Percentiles rank a stretch among this genome's conserved stretches.
phyloP scores from a whole-genome alignment of 2,329 filamentous ascomycete species.

The Stemphylium beticola region DNA sequence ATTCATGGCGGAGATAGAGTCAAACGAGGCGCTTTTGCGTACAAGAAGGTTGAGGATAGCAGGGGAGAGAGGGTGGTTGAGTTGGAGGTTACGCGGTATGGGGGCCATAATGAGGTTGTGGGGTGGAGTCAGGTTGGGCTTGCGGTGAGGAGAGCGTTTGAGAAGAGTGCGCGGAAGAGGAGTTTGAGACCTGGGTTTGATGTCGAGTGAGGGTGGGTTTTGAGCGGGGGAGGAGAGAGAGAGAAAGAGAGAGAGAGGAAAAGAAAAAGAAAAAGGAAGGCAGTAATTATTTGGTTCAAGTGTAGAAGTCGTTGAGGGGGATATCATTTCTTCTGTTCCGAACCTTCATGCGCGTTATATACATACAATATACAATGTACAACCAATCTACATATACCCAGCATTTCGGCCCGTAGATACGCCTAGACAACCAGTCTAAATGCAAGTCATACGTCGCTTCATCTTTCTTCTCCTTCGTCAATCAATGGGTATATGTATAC shows the following conservation, averaged over 20 bases:
- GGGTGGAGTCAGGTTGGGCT: slow-evolving; percentile 68
- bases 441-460: slow-evolving; percentile 19
- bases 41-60: slow-evolving; percentile 39
- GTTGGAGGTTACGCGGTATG: slow-evolving; percentile 53
- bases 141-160: slow-evolving; percentile 71
- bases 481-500: not conserved
- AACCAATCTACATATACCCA: slow-evolving; percentile 20
- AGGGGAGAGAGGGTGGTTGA: slow-evolving; percentile 42
- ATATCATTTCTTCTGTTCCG: slow-evolving; percentile 19
- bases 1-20: slow-evolving; percentile 42
- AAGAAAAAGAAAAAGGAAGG: not conserved
- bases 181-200: slow-evolving; percentile 33
- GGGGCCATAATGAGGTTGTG: slow-evolving; percentile 71
- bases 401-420: slow-evolving; percentile 12
- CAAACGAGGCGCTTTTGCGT: slow-evolving; percentile 46
- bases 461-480: not conserved
- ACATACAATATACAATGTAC: slow-evolving; percentile 24
- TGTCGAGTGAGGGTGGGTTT: slow-evolving; percentile 27
- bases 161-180: slow-evolving; percentile 59
- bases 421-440: slow-evolving; percentile 23
- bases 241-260: not conserved
- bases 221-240: not conserved
- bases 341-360: slow-evolving; percentile 3
- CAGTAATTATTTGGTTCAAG: not conserved
- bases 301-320: slow-evolving; percentile 1